Conservation (phyloP, 257 asterid species). For the Fraxinus anomala region DNA sequence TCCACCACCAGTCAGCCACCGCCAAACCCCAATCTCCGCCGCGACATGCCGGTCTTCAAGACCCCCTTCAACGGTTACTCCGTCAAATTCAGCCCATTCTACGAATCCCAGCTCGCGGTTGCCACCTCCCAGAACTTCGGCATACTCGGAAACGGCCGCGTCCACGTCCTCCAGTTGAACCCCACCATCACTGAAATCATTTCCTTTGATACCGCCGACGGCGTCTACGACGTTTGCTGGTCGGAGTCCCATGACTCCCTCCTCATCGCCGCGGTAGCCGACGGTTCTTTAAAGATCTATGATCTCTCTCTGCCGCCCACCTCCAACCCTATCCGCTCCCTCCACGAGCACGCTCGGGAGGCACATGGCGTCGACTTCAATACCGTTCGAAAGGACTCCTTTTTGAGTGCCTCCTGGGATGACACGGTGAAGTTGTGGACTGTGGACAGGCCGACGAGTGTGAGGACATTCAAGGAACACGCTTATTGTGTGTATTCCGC, state of each 20-base stretch:
- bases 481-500: slow-evolving; percentile 88
- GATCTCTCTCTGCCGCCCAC: slow-evolving; percentile 76
- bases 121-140: slow-evolving; percentile 96
- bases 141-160: slow-evolving; percentile 93
- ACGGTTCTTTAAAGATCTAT: slow-evolving; percentile 89
- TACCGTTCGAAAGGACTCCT: slow-evolving; percentile 81
- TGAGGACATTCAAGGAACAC: slow-evolving; percentile 95
- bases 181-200: slow-evolving; percentile 66
- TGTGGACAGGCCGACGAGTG: slow-evolving; percentile 84
- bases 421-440: slow-evolving; percentile 93
- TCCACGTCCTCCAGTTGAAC: slow-evolving; percentile 81
- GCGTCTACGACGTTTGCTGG: slow-evolving; percentile 93
- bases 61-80: slow-evolving; percentile 90
- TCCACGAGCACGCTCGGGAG: slow-evolving; percentile 91
- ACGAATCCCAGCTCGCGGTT: slow-evolving; percentile 82
- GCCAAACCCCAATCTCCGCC: slow-evolving; percentile 28
- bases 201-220: slow-evolving; percentile 93
- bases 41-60: slow-evolving; percentile 73
- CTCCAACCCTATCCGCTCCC: slow-evolving; percentile 82
- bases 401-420: slow-evolving; percentile 91
- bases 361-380: slow-evolving; percentile 89
- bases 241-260: slow-evolving; percentile 95
- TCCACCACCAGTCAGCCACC: slow-evolving; percentile 16
- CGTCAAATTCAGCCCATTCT: slow-evolving; percentile 92
- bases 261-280: slow-evolving; percentile 82